Base-by-base conservation (phyloP, 352 stramenopile genomes). In the Phytophthora agathidicida region DNA sequence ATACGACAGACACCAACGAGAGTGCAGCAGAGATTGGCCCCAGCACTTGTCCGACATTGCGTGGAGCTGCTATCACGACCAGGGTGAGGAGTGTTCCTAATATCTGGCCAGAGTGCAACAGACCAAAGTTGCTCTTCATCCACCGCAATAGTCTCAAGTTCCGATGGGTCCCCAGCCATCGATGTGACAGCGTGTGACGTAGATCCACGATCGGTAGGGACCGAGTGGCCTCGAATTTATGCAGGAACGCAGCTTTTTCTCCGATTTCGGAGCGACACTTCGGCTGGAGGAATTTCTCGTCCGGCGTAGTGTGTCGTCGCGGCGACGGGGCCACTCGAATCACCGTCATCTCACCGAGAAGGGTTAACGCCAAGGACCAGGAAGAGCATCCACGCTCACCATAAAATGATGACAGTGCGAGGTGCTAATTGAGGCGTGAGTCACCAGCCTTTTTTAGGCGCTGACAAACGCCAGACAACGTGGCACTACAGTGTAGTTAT, bases 111-210 rank as follows among this genome's bases (percentile, higher is more conserved):
- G 55, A 3, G 16, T 63, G 47, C 38, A 65, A 31, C 10, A 48
- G 16, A 13, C 39, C 42, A 24, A 65, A 71, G 33, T 71, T 10
- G 23, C 22, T 64, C 22, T 65, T 60, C 48, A 71, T 58, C 43
- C 59, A 62, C 11, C 23, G 20, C 19, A 67, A 19, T 17, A 67
- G 63, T 19, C 35, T 26, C 2, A 47, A 9, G 22, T 67, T 60
- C n/a, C 39, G 23, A 0, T 46, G 23, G 31, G 56, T 37, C 1
- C 30, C 30, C 5, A 60, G 28, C 11, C 19, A 61, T 8, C 26
- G 33, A 23, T 27, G 38, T 6, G 48, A 67, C 9, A 65, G 33
- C 6, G 55, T 71, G 27, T 31, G 43, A 14, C 43, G 48, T 51
- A 71, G 27, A 59, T 67, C 44, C 13, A 71, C 46, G 7, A 56